A percentile compares a stretch with the other conserved stretches of the same genome.
Conservation (phyloP, 371 early-diverging fungal species). For the Haplosporangium sp. region DNA sequence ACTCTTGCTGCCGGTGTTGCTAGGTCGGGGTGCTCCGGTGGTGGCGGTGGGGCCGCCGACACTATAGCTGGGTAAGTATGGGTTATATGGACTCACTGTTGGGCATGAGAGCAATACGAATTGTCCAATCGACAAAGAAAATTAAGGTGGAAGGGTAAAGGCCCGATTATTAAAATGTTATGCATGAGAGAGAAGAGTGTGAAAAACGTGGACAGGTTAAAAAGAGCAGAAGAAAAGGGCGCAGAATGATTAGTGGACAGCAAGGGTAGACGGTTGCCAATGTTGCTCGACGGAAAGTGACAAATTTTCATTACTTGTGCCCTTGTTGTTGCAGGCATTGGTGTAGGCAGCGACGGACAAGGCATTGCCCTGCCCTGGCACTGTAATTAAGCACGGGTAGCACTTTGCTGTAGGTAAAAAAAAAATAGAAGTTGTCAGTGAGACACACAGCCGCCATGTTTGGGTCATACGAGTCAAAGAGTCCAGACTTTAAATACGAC, state of each 20-base stretch:
- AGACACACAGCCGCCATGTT: background rate
- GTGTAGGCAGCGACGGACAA: conserved; percentile 11
- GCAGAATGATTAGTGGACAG: background rate
- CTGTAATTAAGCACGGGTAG: conserved; percentile 24
- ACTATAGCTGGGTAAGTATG: background rate
- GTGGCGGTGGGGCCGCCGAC: background rate
- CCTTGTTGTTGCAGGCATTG: conserved; percentile 7
- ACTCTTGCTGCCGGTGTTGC: background rate
- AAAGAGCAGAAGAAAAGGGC: background rate
- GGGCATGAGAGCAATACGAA: no score
- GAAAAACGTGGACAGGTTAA: no score
- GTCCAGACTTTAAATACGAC: background rate
- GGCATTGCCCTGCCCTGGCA: background rate
- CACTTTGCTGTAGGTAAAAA: conserved; percentile 15
- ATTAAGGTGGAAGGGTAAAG: background rate
- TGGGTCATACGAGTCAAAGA: background rate
- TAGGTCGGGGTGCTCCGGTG: background rate
- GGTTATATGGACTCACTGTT: conserved; percentile 9
- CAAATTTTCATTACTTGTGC: conserved; percentile 2
- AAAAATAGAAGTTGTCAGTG: background rate
- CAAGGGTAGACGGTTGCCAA: background rate
- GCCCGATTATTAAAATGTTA: no score
- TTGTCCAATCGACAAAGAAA: background rate
- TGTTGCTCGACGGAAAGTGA: background rate
- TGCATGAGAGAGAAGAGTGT: no score